A percentile compares a stretch with the other conserved stretches of the same genome.
Conservation (phyloP, 768 basidiomycete species). For the Tylopilus subfusipes region DNA sequence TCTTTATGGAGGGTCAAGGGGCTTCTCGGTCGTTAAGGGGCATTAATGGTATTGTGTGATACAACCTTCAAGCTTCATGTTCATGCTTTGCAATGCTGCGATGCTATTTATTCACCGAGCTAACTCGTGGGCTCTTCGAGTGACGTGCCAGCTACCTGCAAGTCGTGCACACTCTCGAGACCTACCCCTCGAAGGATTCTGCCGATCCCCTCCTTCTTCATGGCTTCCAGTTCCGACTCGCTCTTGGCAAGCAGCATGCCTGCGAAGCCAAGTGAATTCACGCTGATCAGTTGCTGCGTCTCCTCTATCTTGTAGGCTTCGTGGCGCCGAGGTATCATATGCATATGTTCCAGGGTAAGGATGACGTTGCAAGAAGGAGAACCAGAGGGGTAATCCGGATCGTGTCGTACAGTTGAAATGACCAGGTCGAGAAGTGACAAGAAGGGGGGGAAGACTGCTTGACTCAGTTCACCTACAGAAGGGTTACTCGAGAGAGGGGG, state of each 20-base stretch:
- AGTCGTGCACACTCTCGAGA: slow-evolving; percentile 62
- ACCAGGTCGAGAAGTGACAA: slow-evolving; percentile 71
- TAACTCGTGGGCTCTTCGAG: slow-evolving; percentile 31
- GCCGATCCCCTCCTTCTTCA: slow-evolving; percentile 60
- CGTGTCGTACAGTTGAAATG: slow-evolving; percentile 69
- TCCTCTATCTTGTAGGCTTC: slow-evolving; percentile 55
- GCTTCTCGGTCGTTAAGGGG: slow-evolving; percentile 26
- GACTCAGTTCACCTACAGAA: slow-evolving; percentile 44
- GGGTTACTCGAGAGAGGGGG: slow-evolving; percentile 20
- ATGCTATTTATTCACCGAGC: neutral
- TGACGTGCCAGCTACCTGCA: slow-evolving; percentile 52
- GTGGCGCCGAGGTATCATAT: slow-evolving; percentile 73
- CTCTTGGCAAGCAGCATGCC: slow-evolving; percentile 89
- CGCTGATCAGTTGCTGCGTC: slow-evolving; percentile 56
- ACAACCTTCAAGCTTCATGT: neutral
- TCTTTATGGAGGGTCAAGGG: slow-evolving; percentile 52
- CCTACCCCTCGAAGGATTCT: slow-evolving; percentile 65
- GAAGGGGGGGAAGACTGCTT: slow-evolving; percentile 56
- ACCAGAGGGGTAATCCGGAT: slow-evolving; percentile 57
- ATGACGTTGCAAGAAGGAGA: slow-evolving; percentile 81
- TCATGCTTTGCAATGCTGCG: neutral
- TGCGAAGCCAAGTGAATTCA: slow-evolving; percentile 88
- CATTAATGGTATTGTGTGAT: neutral
- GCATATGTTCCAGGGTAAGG: slow-evolving; percentile 78
- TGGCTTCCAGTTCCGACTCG: slow-evolving; percentile 65